A percentile compares a stretch with the other conserved stretches of the same genome.
Conservation (phyloP, 768 basidiomycete genomes). For the Amanita rimosa region DNA sequence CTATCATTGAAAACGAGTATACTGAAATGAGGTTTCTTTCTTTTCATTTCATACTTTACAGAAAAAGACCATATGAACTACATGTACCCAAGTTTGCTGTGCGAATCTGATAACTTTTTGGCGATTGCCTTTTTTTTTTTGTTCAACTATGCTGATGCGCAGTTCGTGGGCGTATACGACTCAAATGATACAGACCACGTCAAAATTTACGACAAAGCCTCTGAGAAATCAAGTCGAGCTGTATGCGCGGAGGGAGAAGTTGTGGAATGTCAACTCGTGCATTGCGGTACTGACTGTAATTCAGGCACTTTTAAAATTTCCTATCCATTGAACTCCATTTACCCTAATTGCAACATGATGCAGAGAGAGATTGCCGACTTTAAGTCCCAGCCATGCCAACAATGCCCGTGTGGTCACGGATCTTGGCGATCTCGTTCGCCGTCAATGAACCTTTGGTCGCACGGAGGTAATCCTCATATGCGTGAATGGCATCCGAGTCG, state of each 20-base stretch:
- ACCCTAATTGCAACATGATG: background rate
- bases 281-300: background rate
- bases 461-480: constrained; percentile 82
- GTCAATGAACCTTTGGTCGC: constrained; percentile 74
- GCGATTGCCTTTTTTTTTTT: background rate
- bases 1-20: background rate
- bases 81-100: constrained; percentile 1
- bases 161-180: too few relatives aligned
- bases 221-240: too few relatives aligned
- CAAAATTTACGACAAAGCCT: background rate
- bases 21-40: constrained; percentile 3
- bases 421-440: constrained; percentile 82
- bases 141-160: background rate
- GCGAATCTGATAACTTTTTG: constrained; percentile 1
- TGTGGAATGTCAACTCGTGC: background rate
- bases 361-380: background rate
- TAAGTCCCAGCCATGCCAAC: constrained; percentile 81
- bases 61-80: background rate
- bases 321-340: background rate
- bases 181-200: too few relatives aligned
- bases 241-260: too few relatives aligned
- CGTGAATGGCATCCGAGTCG: constrained; percentile 51
- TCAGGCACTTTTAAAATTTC: background rate
- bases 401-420: constrained; percentile 80
- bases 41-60: background rate